Evolutionary conservation across 306 rosid genomes (phyloP).

Genomic region (Sicyos edulis): DNA sequence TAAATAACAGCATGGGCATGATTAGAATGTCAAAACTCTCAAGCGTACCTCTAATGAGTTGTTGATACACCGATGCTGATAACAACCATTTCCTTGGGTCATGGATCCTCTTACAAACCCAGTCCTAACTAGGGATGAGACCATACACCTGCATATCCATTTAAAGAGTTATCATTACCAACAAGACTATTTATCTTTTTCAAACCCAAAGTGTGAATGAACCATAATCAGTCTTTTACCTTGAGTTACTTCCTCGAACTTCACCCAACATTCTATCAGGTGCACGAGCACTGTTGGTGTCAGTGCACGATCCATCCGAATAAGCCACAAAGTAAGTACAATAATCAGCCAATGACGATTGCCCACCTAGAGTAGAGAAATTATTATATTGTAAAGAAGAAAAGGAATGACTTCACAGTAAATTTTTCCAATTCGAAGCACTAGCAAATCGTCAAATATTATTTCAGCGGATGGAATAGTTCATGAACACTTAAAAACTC

Average conservation of each 20-base stretch:
- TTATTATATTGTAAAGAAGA: too few relatives aligned
- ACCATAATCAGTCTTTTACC: slow-evolving; percentile 31
- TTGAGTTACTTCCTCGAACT: slow-evolving; percentile 85
- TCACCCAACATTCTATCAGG: slow-evolving; percentile 99
- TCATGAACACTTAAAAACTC: background rate
- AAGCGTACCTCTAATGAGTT: slow-evolving; percentile 68
- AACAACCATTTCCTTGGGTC: slow-evolving; percentile 96
- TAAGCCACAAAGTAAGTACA: slow-evolving; percentile 93
- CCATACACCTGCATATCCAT: slow-evolving; percentile 67
- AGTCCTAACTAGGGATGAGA: slow-evolving; percentile 86
- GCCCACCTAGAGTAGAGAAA: slow-evolving; percentile 59
- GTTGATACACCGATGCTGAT: slow-evolving; percentile 80
- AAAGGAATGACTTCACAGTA: background rate
- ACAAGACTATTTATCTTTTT: slow-evolving; percentile 10
- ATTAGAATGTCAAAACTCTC: slow-evolving; percentile 15
- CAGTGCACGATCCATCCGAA: slow-evolving; percentile 97
- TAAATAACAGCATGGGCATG: background rate
- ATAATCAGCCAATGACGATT: slow-evolving; percentile 94
- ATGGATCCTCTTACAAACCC: slow-evolving; percentile 84
- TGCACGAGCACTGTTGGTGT: slow-evolving; percentile 77
- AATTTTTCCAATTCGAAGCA: background rate
- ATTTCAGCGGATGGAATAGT: background rate
- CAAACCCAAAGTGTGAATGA: background rate
- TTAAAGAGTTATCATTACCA: slow-evolving; percentile 28
- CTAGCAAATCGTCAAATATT: background rate